Evolutionary conservation across 768 basidiomycete species (phyloP), one percentile per base, ranked within the genome.

Genomic region (Tylopilus cervinicoccineus): DNA sequence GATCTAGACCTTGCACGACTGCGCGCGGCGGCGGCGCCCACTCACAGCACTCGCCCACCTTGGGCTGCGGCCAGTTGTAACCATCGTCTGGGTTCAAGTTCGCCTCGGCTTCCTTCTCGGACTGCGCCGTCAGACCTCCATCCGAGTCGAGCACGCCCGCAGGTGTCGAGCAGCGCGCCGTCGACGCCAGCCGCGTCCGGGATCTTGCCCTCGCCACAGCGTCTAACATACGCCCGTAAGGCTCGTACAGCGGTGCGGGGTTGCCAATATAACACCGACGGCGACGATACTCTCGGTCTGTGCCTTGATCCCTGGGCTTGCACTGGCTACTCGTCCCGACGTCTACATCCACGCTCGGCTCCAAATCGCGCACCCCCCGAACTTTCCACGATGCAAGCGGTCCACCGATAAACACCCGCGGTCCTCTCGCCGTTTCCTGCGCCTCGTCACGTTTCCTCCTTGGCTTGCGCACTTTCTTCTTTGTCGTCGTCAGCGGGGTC

Each of bases 31-130:
- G 53, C 5, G 62, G 55, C 23, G 29, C 56, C 66, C 65, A 66
- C 48, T 51, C 45, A 28, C 64, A 66, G 29, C 33, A 56, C 40
- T 68, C 66, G 4, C 66, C 65, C 11, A 68, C 60, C n/a, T 47
- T 66, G 0, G 65, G 65, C 43, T 66, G 65, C 2, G 65, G 65
- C 65, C 65, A 66, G n/a, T 47, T 14, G 5, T n/a, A n/a, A n/a
- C n/a, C n/a, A n/a, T n/a, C n/a, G n/a, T n/a, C n/a, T n/a, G n/a
- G n/a, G n/a, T n/a, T n/a, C n/a, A n/a, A n/a, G n/a, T n/a, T n/a
- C n/a, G n/a, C n/a, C n/a, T 42, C 55, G 26, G 12, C 48, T 37
- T 50, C 57, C 23, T 39, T 2, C 23, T 53, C 53, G 0, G 48
- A 44, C 37, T 57, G 6, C n/a, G 53, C 48, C 12, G 60, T 45